These are phyloP conservation scores for Circinella umbellata DNA, from an alignment of 371 early-diverging fungal species.

Conservation along the genomic window DNA sequence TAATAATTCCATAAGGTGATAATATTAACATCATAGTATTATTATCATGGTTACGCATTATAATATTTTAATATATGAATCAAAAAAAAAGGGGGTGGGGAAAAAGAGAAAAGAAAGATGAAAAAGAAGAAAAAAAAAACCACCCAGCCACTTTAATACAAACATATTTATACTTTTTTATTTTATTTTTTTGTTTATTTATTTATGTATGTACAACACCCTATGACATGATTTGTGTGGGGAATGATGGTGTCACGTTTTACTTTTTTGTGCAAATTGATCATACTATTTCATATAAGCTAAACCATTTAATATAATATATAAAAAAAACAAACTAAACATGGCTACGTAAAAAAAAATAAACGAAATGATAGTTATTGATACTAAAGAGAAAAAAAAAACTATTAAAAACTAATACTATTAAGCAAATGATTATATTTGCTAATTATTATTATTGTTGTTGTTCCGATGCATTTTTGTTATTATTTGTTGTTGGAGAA, in stretches of 20 bases:
- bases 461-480: no score
- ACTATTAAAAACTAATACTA: no score
- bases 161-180: neutral
- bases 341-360: no score
- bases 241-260: constrained; percentile 7
- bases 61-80: neutral
- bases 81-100: neutral
- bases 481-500: neutral
- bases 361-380: no score
- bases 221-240: constrained; percentile 10
- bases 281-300: neutral
- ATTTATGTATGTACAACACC: neutral
- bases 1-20: constrained; percentile 23
- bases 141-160: constrained; percentile 3
- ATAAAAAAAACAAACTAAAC: no score
- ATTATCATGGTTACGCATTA: neutral
- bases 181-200: neutral
- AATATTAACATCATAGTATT: constrained; percentile 11
- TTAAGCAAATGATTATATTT: no score
- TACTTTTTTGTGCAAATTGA: neutral
- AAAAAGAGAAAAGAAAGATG: neutral
- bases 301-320: no score
- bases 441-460: no score
- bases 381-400: no score
- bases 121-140: neutral